Base-by-base conservation (phyloP, 805 yeast species). In the Lipomyces japonicus region DNA sequence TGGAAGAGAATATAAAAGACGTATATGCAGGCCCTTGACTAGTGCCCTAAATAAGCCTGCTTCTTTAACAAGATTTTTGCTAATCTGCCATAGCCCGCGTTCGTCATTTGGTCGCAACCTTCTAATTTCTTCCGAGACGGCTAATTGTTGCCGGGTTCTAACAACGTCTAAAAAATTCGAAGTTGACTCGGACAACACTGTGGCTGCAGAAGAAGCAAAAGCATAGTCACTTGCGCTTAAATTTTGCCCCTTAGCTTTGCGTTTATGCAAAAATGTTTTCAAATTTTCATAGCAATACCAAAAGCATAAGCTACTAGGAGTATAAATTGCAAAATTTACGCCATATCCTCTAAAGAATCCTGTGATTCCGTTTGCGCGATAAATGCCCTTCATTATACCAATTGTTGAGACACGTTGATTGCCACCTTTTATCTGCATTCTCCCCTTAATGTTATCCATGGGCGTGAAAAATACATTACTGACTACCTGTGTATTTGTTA, bases 281-380 rank as follows among this genome's bases (percentile, higher is more conserved):
- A 44, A 18, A 6, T 44, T 44, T 36, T 36, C 57, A 31, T 53
- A 53, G 45, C 44, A 22, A 26, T 45, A 50, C 57, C 57, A 53
- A 28, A 50, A 53, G 48, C 46, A 43, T 7, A 53, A 36, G 2
- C 51, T 32, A n/a, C 48, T 46, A 5, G 57, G 57, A 3, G 51
- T 43, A 18, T 53, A 53, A 36, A 53, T 50, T 16, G 45, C 49
- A 24, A 50, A 37, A 23, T 50, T 38, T 73, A 71, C 66, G 68
- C 70, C 68, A 55, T 71, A 71, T 9, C 98, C 98, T 58, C 95
- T 76, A 70, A 80, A 90, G 57, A 85, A 75, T 3, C 97, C 97
- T 48, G 66, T 70, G 40, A 84, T 21, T 2, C 97, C 97, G 61
- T 86, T 95, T 0, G 70, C 66, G 35, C 65, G 67, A 62, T 74